Percentiles rank a stretch among this genome's conserved stretches.
phyloP scores from a whole-genome alignment of 306 rosid genomes.

The Albizia julibrissin region DNA sequence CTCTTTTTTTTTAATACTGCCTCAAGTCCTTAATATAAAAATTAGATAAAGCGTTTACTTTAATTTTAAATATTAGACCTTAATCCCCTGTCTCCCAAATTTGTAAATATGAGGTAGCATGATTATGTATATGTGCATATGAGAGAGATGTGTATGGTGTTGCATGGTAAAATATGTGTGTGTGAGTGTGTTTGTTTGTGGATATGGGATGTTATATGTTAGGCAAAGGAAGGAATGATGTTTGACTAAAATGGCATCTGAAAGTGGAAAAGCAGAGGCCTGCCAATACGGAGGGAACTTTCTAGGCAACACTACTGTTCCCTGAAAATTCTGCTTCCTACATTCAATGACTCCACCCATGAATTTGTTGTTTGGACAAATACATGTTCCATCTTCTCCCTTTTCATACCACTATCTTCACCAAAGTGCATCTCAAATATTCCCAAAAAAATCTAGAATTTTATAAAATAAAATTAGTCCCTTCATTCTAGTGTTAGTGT shows the following conservation, averaged over 20 bases:
- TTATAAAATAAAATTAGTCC: not conserved
- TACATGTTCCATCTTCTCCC: not conserved
- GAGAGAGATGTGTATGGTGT: not conserved
- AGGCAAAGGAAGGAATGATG: not conserved
- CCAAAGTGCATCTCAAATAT: not conserved
- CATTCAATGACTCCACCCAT: conserved; percentile 27
- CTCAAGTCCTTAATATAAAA: too few species aligned
- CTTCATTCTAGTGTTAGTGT: too few species aligned
- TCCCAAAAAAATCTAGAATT: not conserved
- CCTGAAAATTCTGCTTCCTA: conserved; percentile 19
- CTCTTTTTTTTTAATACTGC: too few species aligned
- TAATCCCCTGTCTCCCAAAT: too few species aligned
- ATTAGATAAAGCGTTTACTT: too few species aligned
- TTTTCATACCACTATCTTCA: conserved; percentile 6
- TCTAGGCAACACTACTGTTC: conserved; percentile 27
- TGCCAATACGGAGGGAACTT: conserved; percentile 30
- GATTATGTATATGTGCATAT: not conserved
- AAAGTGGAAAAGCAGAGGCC: conserved; percentile 30
- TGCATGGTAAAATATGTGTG: too few species aligned
- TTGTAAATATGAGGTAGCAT: not conserved
- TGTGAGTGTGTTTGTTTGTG: too few species aligned
- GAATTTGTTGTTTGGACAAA: conserved; percentile 23
- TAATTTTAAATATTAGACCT: too few species aligned
- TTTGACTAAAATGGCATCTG: conserved; percentile 44
- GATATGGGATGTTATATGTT: not conserved